Conservation (phyloP, 768 basidiomycete species). For the Jaapia argillacea region DNA sequence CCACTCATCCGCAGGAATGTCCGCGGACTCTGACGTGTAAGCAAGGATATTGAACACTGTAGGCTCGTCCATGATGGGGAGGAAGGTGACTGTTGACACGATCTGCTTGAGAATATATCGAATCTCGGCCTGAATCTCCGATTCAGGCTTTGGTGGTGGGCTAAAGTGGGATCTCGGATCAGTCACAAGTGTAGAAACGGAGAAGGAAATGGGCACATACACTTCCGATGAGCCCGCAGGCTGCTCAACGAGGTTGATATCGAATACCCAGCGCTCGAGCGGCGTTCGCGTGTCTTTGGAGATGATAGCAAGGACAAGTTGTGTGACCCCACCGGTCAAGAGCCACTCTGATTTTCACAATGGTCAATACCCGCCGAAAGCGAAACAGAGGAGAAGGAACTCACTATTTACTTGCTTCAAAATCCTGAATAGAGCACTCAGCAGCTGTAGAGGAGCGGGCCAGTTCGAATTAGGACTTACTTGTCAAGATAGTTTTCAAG, state of each 20-base stretch:
- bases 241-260: slow-evolving; percentile 76
- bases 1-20: slow-evolving; percentile 92
- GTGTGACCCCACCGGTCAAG: slow-evolving; percentile 82
- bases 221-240: slow-evolving; percentile 36
- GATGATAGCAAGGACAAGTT: slow-evolving; percentile 92
- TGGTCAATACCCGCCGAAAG: neutral
- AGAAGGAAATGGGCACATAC: slow-evolving; percentile 27
- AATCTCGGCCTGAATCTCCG: slow-evolving; percentile 95
- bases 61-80: slow-evolving; percentile 90
- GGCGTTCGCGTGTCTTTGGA: slow-evolving; percentile 88
- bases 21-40: slow-evolving; percentile 87
- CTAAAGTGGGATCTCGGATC: slow-evolving; percentile 23
- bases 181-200: slow-evolving; percentile 3
- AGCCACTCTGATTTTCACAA: slow-evolving; percentile 74
- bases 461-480: slow-evolving; percentile 24
- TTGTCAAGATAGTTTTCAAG: slow-evolving; percentile 89
- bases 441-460: slow-evolving; percentile 1
- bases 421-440: slow-evolving; percentile 48
- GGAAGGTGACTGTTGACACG: slow-evolving; percentile 91
- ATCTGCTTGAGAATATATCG: slow-evolving; percentile 98
- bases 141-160: slow-evolving; percentile 56
- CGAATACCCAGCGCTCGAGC: slow-evolving; percentile 97
- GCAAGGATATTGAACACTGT: slow-evolving; percentile 97
- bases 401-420: slow-evolving; percentile 86
- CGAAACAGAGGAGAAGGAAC: neutral